phyloP scores from a whole-genome alignment of 768 basidiomycete genomes.

The Rhodotorula paludigena region DNA sequence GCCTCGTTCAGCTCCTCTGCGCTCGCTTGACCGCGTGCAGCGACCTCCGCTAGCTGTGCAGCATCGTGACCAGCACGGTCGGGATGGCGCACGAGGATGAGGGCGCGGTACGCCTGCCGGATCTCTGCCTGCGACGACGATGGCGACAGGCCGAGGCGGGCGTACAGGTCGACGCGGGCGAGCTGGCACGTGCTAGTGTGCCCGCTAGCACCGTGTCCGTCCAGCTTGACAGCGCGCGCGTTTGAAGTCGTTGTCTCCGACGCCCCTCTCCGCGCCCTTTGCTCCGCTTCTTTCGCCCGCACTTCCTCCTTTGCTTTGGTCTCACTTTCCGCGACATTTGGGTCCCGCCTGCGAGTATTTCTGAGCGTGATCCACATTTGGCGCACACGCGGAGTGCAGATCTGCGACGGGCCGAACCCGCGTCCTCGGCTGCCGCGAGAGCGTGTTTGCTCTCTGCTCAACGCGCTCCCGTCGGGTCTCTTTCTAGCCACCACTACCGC shows the following conservation, averaged over 20 bases:
- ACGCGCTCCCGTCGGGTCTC: too few relatives aligned
- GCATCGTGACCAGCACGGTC: background rate
- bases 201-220: background rate
- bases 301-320: background rate
- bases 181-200: background rate
- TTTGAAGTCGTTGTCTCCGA: too few relatives aligned
- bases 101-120: slow-evolving; percentile 1
- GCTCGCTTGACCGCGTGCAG: background rate
- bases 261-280: background rate
- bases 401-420: too few relatives aligned
- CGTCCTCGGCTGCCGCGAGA: too few relatives aligned
- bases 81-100: slow-evolving; percentile 11
- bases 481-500: too few relatives aligned
- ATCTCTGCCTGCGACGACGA: background rate
- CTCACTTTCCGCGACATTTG: too few relatives aligned
- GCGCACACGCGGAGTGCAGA: too few relatives aligned
- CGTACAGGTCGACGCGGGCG: slow-evolving; percentile 25
- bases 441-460: too few relatives aligned
- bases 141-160: background rate
- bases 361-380: too few relatives aligned
- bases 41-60: background rate
- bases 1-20: slow-evolving; percentile 26
- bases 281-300: background rate
- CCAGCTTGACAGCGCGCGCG: background rate
- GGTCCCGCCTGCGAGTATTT: too few relatives aligned